Conservation (phyloP, 1,139 yeast genomes). For the Hansenula sp. region DNA sequence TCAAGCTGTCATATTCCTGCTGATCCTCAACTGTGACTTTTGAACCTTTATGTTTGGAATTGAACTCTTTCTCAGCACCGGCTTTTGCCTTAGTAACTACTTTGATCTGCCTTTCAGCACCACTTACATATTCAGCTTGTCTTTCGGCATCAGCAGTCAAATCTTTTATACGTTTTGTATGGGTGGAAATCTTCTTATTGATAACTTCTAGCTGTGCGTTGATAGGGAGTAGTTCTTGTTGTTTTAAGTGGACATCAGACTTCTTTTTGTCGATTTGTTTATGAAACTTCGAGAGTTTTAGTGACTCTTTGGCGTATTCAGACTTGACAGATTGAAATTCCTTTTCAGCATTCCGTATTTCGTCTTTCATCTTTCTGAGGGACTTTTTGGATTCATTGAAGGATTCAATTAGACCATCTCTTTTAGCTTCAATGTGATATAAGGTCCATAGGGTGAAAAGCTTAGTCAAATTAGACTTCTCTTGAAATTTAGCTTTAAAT, state of each 20-base stretch:
- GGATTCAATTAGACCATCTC: slow-evolving; percentile 28
- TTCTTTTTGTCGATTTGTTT: slow-evolving; percentile 36
- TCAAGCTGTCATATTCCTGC: slow-evolving; percentile 55
- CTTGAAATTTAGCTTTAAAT: slow-evolving; percentile 55
- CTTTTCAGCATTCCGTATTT: slow-evolving; percentile 26
- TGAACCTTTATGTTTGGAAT: slow-evolving; percentile 28
- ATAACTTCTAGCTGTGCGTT: slow-evolving; percentile 50
- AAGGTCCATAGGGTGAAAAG: slow-evolving; percentile 60
- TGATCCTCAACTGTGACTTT: slow-evolving; percentile 48
- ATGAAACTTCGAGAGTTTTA: slow-evolving; percentile 39
- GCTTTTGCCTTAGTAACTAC: slow-evolving; percentile 41
- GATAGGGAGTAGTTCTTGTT: slow-evolving; percentile 52
- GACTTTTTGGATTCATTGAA: slow-evolving; percentile 28
- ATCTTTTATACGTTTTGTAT: slow-evolving; percentile 50
- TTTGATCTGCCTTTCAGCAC: slow-evolving; percentile 44
- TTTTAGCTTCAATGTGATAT: slow-evolving; percentile 58
- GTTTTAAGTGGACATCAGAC: slow-evolving; percentile 39
- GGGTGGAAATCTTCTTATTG: slow-evolving; percentile 42
- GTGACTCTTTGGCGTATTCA: slow-evolving; percentile 44
- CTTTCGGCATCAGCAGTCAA: slow-evolving; percentile 48
- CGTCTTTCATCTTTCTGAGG: slow-evolving; percentile 29
- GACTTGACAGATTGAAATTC: slow-evolving; percentile 28
- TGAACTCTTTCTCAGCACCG: slow-evolving; percentile 41
- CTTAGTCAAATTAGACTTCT: slow-evolving; percentile 44
- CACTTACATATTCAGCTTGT: slow-evolving; percentile 43